Conservation (phyloP, 2,329 filamentous ascomycete species). For the Chaetothyriales sp. region DNA sequence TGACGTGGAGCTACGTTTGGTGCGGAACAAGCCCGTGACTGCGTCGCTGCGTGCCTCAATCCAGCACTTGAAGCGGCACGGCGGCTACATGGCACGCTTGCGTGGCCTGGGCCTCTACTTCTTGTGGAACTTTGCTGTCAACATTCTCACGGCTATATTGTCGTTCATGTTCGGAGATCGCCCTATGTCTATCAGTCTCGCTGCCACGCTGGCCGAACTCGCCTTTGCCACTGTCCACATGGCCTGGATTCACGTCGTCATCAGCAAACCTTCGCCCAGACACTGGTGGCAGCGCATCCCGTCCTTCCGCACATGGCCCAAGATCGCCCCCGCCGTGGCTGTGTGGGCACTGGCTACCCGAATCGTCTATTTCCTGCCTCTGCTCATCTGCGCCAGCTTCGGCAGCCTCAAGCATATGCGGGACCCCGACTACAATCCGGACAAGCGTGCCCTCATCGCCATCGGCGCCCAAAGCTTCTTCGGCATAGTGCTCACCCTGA, state of each 20-base stretch:
- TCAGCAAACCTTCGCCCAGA: constrained; percentile 50
- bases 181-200: constrained; percentile 33
- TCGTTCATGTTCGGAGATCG: constrained; percentile 27
- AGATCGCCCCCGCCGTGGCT: constrained; percentile 53
- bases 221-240: constrained; percentile 53
- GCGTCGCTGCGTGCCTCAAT: constrained; percentile 43
- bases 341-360: constrained; percentile 44
- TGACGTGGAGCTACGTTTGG: constrained; percentile 30
- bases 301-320: constrained; percentile 48
- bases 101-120: constrained; percentile 47
- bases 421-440: constrained; percentile 18
- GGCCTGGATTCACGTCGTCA: constrained; percentile 74
- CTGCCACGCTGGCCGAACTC: constrained; percentile 43
- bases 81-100: constrained; percentile 52
- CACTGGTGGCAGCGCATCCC: constrained; percentile 57
- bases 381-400: constrained; percentile 33
- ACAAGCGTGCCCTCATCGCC: constrained; percentile 26
- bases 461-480: constrained; percentile 27
- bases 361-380: constrained; percentile 25
- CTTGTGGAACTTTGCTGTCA: constrained; percentile 32
- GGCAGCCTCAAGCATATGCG: constrained; percentile 31
- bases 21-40: constrained; percentile 45
- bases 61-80: constrained; percentile 45
- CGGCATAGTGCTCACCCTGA: constrained; percentile 29
- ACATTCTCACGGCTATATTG: constrained; percentile 33